phyloP scores from a whole-genome alignment of 2,329 filamentous ascomycete species.

The Cyphellophora europaea region DNA sequence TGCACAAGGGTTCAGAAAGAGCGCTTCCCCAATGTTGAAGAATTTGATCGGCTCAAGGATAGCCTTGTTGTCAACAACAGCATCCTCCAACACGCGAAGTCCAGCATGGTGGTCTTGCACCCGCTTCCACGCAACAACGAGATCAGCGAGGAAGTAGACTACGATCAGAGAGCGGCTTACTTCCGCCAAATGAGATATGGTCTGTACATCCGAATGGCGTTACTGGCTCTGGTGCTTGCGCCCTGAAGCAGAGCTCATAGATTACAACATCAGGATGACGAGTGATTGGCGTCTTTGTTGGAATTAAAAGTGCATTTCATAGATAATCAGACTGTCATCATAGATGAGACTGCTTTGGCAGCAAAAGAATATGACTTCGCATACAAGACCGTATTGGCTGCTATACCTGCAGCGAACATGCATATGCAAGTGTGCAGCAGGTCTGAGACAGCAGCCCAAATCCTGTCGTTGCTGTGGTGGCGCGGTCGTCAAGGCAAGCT shows the following conservation, averaged over 20 bases:
- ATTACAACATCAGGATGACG: too few relatives aligned
- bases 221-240: slow-evolving; percentile 86
- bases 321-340: background rate
- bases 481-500: too few relatives aligned
- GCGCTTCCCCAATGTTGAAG: slow-evolving; percentile 69
- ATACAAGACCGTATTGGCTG: too few relatives aligned
- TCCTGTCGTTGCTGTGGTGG: too few relatives aligned
- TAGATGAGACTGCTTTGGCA: background rate
- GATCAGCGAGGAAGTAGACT: slow-evolving; percentile 92
- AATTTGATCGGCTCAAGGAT: slow-evolving; percentile 83
- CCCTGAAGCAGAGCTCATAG: too few relatives aligned
- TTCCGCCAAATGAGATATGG: slow-evolving; percentile 99
- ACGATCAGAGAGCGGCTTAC: slow-evolving; percentile 92
- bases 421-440: too few relatives aligned
- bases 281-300: too few relatives aligned
- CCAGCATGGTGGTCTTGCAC: slow-evolving; percentile 89
- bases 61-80: slow-evolving; percentile 83
- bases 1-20: slow-evolving; percentile 96
- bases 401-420: too few relatives aligned
- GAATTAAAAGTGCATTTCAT: background rate
- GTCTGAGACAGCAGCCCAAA: too few relatives aligned
- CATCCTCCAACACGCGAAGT: slow-evolving; percentile 83
- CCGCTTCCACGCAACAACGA: slow-evolving; percentile 89
- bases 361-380: background rate
- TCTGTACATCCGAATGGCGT: slow-evolving; percentile 93